These are phyloP conservation scores for Fusarium tanahbumbuense DNA, from an alignment of 2,329 filamentous ascomycete genomes.

Conservation along the genomic window DNA sequence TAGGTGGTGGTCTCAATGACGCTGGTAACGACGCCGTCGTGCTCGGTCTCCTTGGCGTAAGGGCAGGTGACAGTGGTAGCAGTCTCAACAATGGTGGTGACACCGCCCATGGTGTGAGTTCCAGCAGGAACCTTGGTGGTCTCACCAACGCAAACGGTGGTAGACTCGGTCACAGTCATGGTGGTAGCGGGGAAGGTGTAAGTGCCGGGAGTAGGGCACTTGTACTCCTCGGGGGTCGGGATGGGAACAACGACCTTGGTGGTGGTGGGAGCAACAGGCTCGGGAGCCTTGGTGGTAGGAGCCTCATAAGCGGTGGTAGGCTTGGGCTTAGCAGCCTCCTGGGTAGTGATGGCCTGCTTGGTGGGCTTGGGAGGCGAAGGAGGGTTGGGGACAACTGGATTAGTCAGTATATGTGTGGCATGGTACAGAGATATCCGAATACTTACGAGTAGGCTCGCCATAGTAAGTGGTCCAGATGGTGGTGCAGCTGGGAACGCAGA, in stretches of 20 bases:
- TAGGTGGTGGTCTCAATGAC: conserved; percentile 77
- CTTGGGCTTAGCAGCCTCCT: conserved; percentile 28
- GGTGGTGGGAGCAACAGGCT: conserved; percentile 44
- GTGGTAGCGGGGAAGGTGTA: conserved; percentile 83
- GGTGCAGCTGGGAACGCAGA: conserved; percentile 73
- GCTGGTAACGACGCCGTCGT: conserved; percentile 69
- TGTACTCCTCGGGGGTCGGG: conserved; percentile 64
- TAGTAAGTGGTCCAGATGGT: conserved; percentile 79
- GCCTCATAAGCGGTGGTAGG: conserved; percentile 23
- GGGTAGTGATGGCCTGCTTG: conserved; percentile 25
- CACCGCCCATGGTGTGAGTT: conserved; percentile 76
- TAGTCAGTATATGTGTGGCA: conserved; percentile 32
- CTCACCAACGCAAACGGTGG: conserved; percentile 73
- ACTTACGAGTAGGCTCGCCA: conserved; percentile 73
- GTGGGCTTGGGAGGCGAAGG: conserved; percentile 43
- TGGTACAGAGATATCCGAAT: background rate
- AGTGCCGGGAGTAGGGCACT: conserved; percentile 73
- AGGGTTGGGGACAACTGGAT: conserved; percentile 56
- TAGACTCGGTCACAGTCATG: conserved; percentile 72
- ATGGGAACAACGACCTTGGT: conserved; percentile 58
- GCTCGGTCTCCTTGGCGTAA: conserved; percentile 72
- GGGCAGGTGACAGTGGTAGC: conserved; percentile 77
- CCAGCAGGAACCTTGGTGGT: conserved; percentile 72
- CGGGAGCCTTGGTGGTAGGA: conserved; percentile 27
- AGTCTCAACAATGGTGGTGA: conserved; percentile 75